Conservation (phyloP, 2,329 filamentous ascomycete genomes). For the Fusarium foetens region DNA sequence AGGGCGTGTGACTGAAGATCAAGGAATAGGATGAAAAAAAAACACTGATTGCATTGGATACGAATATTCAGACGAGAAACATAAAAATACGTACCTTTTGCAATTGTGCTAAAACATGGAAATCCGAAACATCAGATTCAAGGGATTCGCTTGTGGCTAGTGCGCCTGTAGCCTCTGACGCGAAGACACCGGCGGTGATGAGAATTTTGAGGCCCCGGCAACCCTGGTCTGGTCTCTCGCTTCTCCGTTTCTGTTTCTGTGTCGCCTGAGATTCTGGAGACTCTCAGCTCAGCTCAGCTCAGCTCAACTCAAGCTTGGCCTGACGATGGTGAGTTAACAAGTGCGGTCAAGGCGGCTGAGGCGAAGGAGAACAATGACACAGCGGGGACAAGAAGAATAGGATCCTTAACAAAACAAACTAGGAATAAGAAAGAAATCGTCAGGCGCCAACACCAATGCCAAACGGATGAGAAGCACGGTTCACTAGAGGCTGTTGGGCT, state of each 20-base stretch:
- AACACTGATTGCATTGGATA: conserved; percentile 5
- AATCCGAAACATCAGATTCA: conserved; percentile 37
- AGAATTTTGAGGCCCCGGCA: conserved; percentile 11
- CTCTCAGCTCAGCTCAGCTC: conserved; percentile 10
- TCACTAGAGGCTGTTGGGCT: conserved; percentile 36
- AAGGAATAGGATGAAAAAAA: not conserved
- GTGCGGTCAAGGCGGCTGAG: conserved; percentile 14
- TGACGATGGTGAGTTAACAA: not conserved
- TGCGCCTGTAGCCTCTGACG: conserved; percentile 32
- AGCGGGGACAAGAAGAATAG: not conserved
- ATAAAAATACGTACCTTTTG: conserved; percentile 30
- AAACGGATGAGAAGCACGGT: conserved; percentile 27
- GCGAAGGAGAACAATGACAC: conserved; percentile 15
- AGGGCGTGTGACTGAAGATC: conserved; percentile 13
- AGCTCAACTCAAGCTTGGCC: not conserved
- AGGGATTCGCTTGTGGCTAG: conserved; percentile 31
- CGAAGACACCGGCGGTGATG: conserved; percentile 15
- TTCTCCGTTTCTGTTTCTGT: conserved; percentile 22
- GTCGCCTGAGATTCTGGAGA: not conserved
- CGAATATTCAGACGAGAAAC: conserved; percentile 13
- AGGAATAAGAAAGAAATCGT: conserved; percentile 9
- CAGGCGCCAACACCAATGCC: conserved; percentile 10
- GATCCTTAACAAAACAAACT: not conserved
- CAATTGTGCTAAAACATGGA: conserved; percentile 28
- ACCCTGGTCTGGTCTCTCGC: conserved; percentile 25